Base-by-base conservation (phyloP, 2,329 filamentous ascomycete species). In the Magnaporthales sp. region DNA sequence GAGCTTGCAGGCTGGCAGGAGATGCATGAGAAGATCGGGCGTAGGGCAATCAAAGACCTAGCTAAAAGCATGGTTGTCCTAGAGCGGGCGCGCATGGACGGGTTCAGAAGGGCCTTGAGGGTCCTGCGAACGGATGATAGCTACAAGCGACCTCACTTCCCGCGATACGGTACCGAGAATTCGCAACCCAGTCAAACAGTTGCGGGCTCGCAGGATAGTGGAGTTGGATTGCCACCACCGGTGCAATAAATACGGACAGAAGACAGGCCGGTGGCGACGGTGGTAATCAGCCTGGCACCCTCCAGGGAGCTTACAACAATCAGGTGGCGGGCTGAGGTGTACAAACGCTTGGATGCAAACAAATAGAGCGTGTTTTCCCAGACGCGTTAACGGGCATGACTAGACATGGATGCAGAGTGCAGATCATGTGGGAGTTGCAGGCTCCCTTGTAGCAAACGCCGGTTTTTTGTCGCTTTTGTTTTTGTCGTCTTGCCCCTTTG, bases 1-100 rank as follows among this genome's bases (percentile, higher is more conserved):
- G 95, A 99, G 79, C 77, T 99, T 67, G 95, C 95, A 0, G 93
- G 91, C 19, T 99, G 95, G 92, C 93, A 97, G 73, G 92, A 96
- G 56, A 86, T 93, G 80, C 88, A 96, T 73, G 91, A 92, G 70
- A 87, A 86, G 72, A 87, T 91, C 79, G 93, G 91, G 1, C 82
- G 88, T 68, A 85, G 85, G 67, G 91, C 92, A 30, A 85, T 97
- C 68, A 86, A 84, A 70, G 88, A 92, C 62, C 86, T 96, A 71
- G 94, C 91, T 22, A 85, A 83, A 73, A 86, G 87, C 32, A 93
- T 93, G 84, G 81, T 98, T 29, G 86, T 97, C 4, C 84, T 86
- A 66, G 95, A 99, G 79, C 86, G 85, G 70, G 90, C 91, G 74
- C 85, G 91, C 70, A 79, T 97, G 70, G 92, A 92, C 71, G 89